These are phyloP conservation scores for Rosa chinensis DNA, from an alignment of 306 rosid species.

Conservation along the genomic window DNA sequence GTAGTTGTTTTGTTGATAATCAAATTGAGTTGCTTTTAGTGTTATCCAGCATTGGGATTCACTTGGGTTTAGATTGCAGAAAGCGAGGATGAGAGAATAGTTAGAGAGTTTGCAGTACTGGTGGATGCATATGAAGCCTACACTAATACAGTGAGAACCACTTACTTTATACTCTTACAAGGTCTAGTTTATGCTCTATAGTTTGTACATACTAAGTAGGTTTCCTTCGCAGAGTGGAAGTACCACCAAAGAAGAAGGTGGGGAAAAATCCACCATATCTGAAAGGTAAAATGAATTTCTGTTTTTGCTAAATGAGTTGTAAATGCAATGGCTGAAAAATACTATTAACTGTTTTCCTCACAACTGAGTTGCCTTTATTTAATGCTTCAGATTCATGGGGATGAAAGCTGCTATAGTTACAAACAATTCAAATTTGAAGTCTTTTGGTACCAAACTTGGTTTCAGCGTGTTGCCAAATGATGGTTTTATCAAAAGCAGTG, in stretches of 20 bases:
- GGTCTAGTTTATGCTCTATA: slow-evolving; percentile 1
- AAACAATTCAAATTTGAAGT: slow-evolving; percentile 57
- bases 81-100: slow-evolving; percentile 74
- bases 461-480: slow-evolving; percentile 43
- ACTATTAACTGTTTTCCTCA: neutral
- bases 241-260: slow-evolving; percentile 26
- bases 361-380: slow-evolving; percentile 24
- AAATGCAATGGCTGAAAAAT: neutral
- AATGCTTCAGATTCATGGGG: slow-evolving; percentile 83
- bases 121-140: slow-evolving; percentile 58
- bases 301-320: neutral
- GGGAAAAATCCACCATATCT: slow-evolving; percentile 45
- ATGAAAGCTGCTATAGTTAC: slow-evolving; percentile 82
- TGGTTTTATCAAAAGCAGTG: slow-evolving; percentile 31
- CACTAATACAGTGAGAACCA: slow-evolving; percentile 41
- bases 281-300: slow-evolving; percentile 53
- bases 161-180: neutral
- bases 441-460: slow-evolving; percentile 66
- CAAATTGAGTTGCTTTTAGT: slow-evolving; percentile 14
- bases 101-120: slow-evolving; percentile 73
- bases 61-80: slow-evolving; percentile 77
- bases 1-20: neutral
- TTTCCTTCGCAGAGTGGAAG: slow-evolving; percentile 45
- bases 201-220: neutral
- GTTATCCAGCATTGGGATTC: slow-evolving; percentile 36